phyloP scores from a whole-genome alignment of 331 rosid species.

The Arachis monticola region DNA sequence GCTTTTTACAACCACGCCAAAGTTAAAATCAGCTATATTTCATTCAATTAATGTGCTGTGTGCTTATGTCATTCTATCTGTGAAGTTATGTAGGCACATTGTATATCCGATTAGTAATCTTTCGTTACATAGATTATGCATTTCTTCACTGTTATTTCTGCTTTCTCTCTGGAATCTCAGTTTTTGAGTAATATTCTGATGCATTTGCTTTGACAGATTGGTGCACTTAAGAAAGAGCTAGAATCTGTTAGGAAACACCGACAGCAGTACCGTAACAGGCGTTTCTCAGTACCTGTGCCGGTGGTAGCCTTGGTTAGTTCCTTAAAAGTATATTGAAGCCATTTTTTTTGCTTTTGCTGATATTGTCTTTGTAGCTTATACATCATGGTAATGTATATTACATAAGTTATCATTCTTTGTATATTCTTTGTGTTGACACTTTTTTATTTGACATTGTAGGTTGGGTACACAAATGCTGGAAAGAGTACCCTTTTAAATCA shows the following conservation, averaged over 20 bases:
- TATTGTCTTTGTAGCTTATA: constrained; percentile 22
- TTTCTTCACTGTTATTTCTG: constrained; percentile 26
- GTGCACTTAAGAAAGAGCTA: constrained; percentile 74
- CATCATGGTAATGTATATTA: constrained; percentile 9
- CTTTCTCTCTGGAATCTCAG: constrained; percentile 22
- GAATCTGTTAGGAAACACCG: constrained; percentile 91
- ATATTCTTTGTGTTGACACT: constrained; percentile 9
- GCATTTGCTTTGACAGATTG: constrained; percentile 70
- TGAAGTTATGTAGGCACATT: neutral
- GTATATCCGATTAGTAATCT: constrained; percentile 24
- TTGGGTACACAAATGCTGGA: constrained; percentile 98
- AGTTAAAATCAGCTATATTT: constrained; percentile 33
- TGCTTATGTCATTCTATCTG: constrained; percentile 20
- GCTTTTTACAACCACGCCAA: neutral
- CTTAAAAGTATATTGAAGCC: constrained; percentile 13
- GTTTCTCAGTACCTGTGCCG: constrained; percentile 85
- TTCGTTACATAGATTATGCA: constrained; percentile 17
- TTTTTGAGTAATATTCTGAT: constrained; percentile 27
- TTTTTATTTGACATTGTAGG: constrained; percentile 56
- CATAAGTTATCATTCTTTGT: constrained; percentile 20
- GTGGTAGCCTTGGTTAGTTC: constrained; percentile 87
- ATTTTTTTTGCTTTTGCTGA: constrained; percentile 19
- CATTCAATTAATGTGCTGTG: constrained; percentile 5
- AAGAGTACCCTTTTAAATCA: constrained; percentile 95
- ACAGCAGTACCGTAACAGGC: constrained; percentile 87